Conservation (phyloP, 345 rosid species). For the Adansonia digitata region DNA sequence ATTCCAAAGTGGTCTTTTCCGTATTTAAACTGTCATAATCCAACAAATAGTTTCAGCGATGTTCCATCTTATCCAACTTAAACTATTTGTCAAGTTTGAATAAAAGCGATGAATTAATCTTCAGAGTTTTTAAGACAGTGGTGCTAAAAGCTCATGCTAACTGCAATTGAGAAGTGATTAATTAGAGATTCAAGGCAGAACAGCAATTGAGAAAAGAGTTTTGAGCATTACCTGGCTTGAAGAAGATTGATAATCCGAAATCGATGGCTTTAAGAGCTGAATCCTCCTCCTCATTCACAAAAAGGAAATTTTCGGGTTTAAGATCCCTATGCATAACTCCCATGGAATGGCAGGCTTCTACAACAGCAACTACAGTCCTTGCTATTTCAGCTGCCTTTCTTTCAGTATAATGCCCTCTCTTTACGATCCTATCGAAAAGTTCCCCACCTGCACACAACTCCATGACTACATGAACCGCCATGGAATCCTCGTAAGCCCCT, state of each 20-base stretch:
- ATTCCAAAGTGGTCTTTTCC: background rate
- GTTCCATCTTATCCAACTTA: background rate
- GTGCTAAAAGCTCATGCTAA: background rate
- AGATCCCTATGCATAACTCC: conserved; percentile 88
- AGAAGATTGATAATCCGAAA: conserved; percentile 74
- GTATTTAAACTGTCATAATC: background rate
- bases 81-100: background rate
- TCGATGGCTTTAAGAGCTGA: conserved; percentile 81
- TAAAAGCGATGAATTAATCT: background rate
- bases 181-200: background rate
- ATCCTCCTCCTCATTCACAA: conserved; percentile 58
- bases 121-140: background rate
- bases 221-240: conserved; percentile 62
- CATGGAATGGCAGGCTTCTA: conserved; percentile 67
- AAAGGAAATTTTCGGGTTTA: conserved; percentile 85
- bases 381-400: conserved; percentile 69
- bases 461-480: conserved; percentile 89
- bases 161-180: background rate
- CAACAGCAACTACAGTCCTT: conserved; percentile 59
- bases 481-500: conserved; percentile 81
- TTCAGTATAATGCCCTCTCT: conserved; percentile 74
- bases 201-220: background rate
- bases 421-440: conserved; percentile 78
- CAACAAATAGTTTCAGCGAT: background rate
- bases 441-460: conserved; percentile 90